phyloP scores from a whole-genome alignment of 306 rosid genomes.

The Vigna hirtella region DNA sequence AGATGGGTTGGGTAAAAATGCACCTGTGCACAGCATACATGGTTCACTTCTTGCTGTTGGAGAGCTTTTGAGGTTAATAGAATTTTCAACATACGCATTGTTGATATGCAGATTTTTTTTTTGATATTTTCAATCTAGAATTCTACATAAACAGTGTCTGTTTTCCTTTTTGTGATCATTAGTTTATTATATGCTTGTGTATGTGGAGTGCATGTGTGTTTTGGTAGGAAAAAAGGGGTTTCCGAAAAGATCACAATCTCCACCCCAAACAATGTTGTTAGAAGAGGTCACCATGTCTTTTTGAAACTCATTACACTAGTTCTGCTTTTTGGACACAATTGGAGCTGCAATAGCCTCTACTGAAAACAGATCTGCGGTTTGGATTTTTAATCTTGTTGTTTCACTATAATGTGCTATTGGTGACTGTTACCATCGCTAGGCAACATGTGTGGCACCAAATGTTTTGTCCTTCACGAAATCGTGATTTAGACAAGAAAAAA shows the following conservation, averaged over 20 bases:
- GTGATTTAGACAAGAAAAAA: slow-evolving; percentile 9
- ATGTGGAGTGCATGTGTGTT: not conserved
- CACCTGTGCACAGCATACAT: slow-evolving; percentile 96
- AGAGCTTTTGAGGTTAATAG: slow-evolving; percentile 90
- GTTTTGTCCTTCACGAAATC: not conserved
- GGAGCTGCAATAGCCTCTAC: not conserved
- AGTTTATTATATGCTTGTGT: slow-evolving; percentile 1
- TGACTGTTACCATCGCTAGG: not conserved
- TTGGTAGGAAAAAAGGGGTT: not conserved
- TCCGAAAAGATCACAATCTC: not conserved
- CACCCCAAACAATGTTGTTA: not conserved
- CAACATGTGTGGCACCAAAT: not conserved
- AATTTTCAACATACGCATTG: slow-evolving; percentile 37
- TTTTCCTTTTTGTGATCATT: not conserved
- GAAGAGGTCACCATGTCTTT: not conserved
- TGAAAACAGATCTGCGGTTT: not conserved
- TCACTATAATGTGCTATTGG: not conserved
- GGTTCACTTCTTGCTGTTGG: slow-evolving; percentile 99
- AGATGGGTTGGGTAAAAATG: slow-evolving; percentile 92
- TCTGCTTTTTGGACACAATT: not conserved
- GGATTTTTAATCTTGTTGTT: not conserved
- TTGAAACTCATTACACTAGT: not conserved
- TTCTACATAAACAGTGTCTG: slow-evolving; percentile 22
- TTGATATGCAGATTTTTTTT: slow-evolving; percentile 28
- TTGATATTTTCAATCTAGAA: slow-evolving; percentile 24